Evolutionary conservation across 345 rosid genomes (phyloP).

Genomic region (Mallotus nudiflorus): DNA sequence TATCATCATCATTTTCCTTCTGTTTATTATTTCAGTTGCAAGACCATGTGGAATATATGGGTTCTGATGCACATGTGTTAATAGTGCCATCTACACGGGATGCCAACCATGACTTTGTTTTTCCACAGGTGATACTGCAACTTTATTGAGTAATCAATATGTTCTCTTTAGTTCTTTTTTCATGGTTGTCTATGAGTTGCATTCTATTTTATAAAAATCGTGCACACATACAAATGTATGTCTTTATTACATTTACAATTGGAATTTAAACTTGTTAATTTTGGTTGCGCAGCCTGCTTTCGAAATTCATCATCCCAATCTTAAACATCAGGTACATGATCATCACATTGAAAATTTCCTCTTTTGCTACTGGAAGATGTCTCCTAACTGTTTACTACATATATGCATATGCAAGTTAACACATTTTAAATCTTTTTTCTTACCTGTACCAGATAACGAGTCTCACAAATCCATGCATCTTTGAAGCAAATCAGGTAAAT

Average conservation of each 20-base stretch:
- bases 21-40: slow-evolving; percentile 56
- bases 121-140: slow-evolving; percentile 76
- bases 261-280: slow-evolving; percentile 8
- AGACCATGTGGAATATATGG: slow-evolving; percentile 77
- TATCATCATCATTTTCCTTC: background rate
- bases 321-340: slow-evolving; percentile 59
- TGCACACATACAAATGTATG: background rate
- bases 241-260: background rate
- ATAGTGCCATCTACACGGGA: slow-evolving; percentile 84
- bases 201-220: background rate
- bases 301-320: slow-evolving; percentile 47
- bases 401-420: slow-evolving; percentile 3
- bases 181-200: background rate
- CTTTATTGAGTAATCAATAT: background rate
- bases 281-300: slow-evolving; percentile 70
- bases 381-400: slow-evolving; percentile 3
- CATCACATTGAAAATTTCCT: slow-evolving; percentile 2
- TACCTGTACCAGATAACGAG: slow-evolving; percentile 50
- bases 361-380: background rate
- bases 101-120: slow-evolving; percentile 88
- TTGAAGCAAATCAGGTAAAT: slow-evolving; percentile 75
- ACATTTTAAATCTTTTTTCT: slow-evolving; percentile 4
- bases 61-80: slow-evolving; percentile 59
- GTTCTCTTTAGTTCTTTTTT: background rate
- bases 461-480: slow-evolving; percentile 77